These are phyloP conservation scores for Boeremia exigua DNA, from an alignment of 2,329 filamentous ascomycete species.

Conservation along the genomic window DNA sequence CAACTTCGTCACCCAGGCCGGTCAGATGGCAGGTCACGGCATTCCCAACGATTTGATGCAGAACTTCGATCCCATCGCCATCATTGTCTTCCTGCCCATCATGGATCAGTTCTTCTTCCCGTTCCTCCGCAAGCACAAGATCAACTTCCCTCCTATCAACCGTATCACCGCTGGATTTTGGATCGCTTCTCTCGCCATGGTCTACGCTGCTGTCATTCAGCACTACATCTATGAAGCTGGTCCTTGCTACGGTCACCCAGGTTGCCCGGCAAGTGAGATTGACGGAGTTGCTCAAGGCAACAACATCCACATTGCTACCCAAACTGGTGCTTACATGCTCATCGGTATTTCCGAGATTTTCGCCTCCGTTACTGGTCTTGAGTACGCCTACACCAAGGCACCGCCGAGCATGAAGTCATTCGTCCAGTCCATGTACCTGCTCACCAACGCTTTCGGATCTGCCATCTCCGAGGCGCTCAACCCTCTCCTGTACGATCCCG, in stretches of 20 bases:
- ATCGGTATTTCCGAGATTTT: constrained; percentile 57
- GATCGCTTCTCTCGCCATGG: constrained; percentile 59
- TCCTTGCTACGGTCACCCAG: constrained; percentile 58
- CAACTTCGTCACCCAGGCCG: constrained; percentile 55
- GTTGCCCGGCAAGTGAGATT: constrained; percentile 40
- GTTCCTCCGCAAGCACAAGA: constrained; percentile 48
- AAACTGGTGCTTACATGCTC: constrained; percentile 56
- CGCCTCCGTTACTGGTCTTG: constrained; percentile 55
- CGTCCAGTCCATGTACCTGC: constrained; percentile 62
- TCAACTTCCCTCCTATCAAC: constrained; percentile 59
- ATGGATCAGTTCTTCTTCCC: constrained; percentile 54
- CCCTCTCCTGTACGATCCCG: constrained; percentile 67
- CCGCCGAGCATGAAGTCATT: constrained; percentile 57
- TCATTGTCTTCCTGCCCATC: constrained; percentile 56
- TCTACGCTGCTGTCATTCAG: constrained; percentile 64
- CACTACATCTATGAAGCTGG: constrained; percentile 62
- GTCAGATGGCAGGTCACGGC: constrained; percentile 52
- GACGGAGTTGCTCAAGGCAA: constrained; percentile 43
- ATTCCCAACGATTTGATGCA: constrained; percentile 58
- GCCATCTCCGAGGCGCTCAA: constrained; percentile 69
- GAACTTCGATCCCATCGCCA: constrained; percentile 55
- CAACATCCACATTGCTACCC: constrained; percentile 54
- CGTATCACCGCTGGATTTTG: constrained; percentile 61
- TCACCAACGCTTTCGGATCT: constrained; percentile 66
- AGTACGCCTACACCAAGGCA: constrained; percentile 58